phyloP scores from a whole-genome alignment of 1,284 basidiomycete genomes.

The Irpex sp. region DNA sequence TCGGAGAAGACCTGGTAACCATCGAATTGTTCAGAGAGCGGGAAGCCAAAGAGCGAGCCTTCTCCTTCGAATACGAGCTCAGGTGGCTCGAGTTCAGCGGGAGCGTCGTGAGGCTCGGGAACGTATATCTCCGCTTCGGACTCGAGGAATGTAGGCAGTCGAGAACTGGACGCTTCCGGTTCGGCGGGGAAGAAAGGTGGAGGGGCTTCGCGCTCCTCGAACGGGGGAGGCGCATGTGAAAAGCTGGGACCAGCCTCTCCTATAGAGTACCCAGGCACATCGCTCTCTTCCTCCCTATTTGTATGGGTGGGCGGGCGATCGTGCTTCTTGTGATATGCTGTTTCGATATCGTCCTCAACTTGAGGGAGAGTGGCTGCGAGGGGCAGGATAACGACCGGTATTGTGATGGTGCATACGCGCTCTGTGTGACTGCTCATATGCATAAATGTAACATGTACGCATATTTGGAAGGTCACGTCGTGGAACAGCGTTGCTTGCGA shows the following conservation, averaged over 20 bases:
- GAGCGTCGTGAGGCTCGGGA: constrained; percentile 40
- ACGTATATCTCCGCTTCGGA: constrained; percentile 70
- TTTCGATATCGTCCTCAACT: constrained; percentile 63
- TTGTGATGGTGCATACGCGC: constrained; percentile 51
- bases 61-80: constrained; percentile 56
- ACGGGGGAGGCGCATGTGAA: constrained; percentile 70
- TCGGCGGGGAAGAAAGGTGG: constrained; percentile 68
- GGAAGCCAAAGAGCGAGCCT: constrained; percentile 70
- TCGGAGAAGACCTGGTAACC: constrained; percentile 52
- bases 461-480: constrained; percentile 61
- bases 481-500: constrained; percentile 74
- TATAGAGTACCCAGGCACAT: constrained; percentile 63
- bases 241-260: constrained; percentile 73
- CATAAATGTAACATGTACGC: constrained; percentile 67
- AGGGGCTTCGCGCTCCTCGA: constrained; percentile 77
- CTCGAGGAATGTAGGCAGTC: constrained; percentile 72
- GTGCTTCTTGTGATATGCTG: constrained; percentile 80
- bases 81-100: constrained; percentile 26
- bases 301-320: constrained; percentile 72
- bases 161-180: constrained; percentile 56
- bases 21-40: constrained; percentile 67
- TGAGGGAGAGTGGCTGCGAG: constrained; percentile 72
- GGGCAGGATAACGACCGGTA: constrained; percentile 68
- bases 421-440: constrained; percentile 63
- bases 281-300: constrained; percentile 60